Percentiles rank a stretch among this genome's conserved stretches.
Conservation (phyloP, 306 rosid genomes). For the Abrus precatorius region DNA sequence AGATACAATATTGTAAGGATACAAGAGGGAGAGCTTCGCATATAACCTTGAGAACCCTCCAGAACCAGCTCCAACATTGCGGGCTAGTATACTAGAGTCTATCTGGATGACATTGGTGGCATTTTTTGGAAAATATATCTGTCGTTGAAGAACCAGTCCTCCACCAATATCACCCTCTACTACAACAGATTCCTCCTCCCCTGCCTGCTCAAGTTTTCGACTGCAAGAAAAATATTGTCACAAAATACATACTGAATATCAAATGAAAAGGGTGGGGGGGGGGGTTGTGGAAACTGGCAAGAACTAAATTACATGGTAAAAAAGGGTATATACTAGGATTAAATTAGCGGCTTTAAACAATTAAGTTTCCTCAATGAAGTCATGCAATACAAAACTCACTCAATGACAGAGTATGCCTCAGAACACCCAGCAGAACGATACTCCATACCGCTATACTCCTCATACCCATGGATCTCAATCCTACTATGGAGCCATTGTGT, state of each 20-base stretch:
- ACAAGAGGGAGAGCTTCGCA: slow-evolving; percentile 34
- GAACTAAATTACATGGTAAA: slow-evolving; percentile 1
- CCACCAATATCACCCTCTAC: slow-evolving; percentile 94
- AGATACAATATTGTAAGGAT: slow-evolving; percentile 13
- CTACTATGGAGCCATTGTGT: slow-evolving; percentile 93
- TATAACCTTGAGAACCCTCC: slow-evolving; percentile 95
- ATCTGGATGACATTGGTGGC: slow-evolving; percentile 59
- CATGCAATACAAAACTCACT: slow-evolving; percentile 59
- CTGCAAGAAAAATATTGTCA: slow-evolving; percentile 57
- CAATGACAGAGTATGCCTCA: slow-evolving; percentile 79
- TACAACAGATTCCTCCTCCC: slow-evolving; percentile 72
- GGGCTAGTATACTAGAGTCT: slow-evolving; percentile 81
- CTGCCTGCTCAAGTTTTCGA: slow-evolving; percentile 70
- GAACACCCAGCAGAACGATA: slow-evolving; percentile 95
- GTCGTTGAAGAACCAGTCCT: slow-evolving; percentile 79
- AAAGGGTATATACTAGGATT: slow-evolving; percentile 9
- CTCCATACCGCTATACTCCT: slow-evolving; percentile 89
- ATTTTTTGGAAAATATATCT: slow-evolving; percentile 67
- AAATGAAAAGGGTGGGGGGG: neutral
- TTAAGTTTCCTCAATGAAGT: slow-evolving; percentile 18
- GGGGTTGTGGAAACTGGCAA: neutral
- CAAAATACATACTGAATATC: slow-evolving; percentile 29
- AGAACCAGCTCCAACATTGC: slow-evolving; percentile 91
- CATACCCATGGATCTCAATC: slow-evolving; percentile 83
- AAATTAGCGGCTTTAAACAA: slow-evolving; percentile 17